Percentiles rank a stretch among this genome's conserved stretches.
Conservation (phyloP, 169 alveolate genomes). For the Plasmodium inui region DNA sequence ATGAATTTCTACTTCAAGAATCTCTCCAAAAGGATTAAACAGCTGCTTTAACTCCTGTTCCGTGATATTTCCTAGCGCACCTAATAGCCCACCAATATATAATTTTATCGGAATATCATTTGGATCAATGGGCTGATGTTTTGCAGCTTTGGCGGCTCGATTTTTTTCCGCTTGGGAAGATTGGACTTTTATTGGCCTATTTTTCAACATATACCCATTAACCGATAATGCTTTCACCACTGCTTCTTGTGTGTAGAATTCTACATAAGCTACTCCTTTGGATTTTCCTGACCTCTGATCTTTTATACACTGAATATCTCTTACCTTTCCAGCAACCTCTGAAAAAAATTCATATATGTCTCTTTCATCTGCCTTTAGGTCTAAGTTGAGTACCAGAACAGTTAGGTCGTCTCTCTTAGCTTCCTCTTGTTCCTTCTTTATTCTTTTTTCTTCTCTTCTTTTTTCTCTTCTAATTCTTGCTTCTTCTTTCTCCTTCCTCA, state of each 20-base stretch:
- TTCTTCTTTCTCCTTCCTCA: conserved; percentile 39
- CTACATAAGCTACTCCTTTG: conserved; percentile 98
- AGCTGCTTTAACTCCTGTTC: conserved; percentile 93
- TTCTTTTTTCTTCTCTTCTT: conserved; percentile 83
- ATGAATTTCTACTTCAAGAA: conserved; percentile 92
- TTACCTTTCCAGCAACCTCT: conserved; percentile 95
- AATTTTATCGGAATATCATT: conserved; percentile 92
- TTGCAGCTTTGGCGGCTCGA: conserved; percentile 97
- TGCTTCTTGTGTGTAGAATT: conserved; percentile 96
- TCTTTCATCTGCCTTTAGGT: conserved; percentile 95
- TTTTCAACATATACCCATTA: conserved; percentile 92
- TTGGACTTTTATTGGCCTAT: conserved; percentile 93
- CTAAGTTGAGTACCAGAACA: conserved; percentile 94
- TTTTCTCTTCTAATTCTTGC: conserved; percentile 78
- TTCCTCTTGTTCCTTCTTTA: conserved; percentile 94
- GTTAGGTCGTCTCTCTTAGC: conserved; percentile 98
- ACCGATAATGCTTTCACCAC: conserved; percentile 95
- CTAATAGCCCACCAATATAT: conserved; percentile 95
- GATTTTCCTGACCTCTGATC: conserved; percentile 96
- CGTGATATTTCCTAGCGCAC: conserved; percentile 87
- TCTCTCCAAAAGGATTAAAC: conserved; percentile 96
- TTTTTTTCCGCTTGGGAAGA: conserved; percentile 99
- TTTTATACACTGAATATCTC: conserved; percentile 96
- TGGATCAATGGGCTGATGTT: conserved; percentile 89
- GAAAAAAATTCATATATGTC: conserved; percentile 96